Percentiles rank a stretch among this genome's conserved stretches.
These are phyloP conservation scores for Trypanosoma lewisi DNA, from an alignment of 208 protist species.

Conservation along the genomic window DNA sequence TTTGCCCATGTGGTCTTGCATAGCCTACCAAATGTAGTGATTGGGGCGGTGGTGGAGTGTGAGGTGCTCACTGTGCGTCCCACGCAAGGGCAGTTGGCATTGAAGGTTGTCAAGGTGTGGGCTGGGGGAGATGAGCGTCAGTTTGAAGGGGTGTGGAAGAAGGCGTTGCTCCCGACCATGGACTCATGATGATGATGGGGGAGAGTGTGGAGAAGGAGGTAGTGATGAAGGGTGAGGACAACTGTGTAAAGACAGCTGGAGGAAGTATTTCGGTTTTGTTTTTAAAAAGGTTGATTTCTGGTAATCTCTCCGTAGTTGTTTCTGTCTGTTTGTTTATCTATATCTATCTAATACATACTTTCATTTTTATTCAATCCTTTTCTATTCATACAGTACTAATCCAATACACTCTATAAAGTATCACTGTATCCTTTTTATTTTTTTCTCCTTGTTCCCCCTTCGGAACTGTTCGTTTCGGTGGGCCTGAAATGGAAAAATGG, in stretches of 20 bases:
- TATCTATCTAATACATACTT: too few species aligned
- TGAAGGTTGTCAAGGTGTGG: slow-evolving; percentile 48
- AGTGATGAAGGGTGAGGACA: too few species aligned
- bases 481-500: not conserved
- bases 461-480: not conserved
- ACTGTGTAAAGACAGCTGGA: too few species aligned
- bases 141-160: slow-evolving; percentile 61
- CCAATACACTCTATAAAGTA: too few species aligned
- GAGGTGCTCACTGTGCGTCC: slow-evolving; percentile 53
- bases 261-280: too few species aligned
- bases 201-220: not conserved
- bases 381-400: too few species aligned
- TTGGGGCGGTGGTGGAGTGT: slow-evolving; percentile 78
- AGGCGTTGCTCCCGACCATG: slow-evolving; percentile 49
- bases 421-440: not conserved
- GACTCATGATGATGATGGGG: slow-evolving; percentile 45
- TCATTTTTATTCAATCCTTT: too few species aligned
- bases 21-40: slow-evolving; percentile 47
- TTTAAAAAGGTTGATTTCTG: too few species aligned
- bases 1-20: slow-evolving; percentile 69
- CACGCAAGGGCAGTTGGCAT: slow-evolving; percentile 63
- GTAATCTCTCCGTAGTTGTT: not conserved
- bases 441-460: not conserved
- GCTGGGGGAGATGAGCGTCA: slow-evolving; percentile 57
- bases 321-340: not conserved